Evolutionary conservation across 2,329 filamentous ascomycete genomes (phyloP).

Genomic region (Diaporthe nobilis): DNA sequence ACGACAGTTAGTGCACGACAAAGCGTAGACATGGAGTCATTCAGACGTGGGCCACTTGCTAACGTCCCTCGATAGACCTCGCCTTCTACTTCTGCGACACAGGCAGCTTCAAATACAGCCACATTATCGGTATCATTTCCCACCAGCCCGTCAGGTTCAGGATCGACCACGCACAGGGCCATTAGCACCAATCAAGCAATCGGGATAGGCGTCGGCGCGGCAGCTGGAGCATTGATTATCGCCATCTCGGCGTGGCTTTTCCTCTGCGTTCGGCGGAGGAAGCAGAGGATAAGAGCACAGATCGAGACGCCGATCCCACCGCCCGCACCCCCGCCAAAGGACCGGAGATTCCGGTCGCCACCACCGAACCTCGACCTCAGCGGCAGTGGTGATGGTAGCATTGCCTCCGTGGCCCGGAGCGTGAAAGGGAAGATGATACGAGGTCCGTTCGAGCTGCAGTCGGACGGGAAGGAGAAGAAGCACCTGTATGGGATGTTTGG

Average conservation of each 20-base stretch:
- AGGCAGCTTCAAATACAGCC: not conserved
- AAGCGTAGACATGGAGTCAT: not conserved
- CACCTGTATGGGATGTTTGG: conserved; percentile 19
- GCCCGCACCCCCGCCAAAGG: conserved; percentile 34
- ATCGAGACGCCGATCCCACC: conserved; percentile 30
- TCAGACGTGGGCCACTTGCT: not conserved
- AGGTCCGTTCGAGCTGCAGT: conserved; percentile 40
- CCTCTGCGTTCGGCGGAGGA: conserved; percentile 45
- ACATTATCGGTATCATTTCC: conserved; percentile 2
- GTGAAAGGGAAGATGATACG: conserved; percentile 27
- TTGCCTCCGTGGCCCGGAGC: conserved; percentile 28
- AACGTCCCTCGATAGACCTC: not conserved
- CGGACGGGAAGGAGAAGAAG: conserved; percentile 19
- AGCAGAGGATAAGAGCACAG: conserved; percentile 35
- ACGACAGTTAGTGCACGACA: conserved; percentile 27
- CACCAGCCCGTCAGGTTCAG: conserved; percentile 5
- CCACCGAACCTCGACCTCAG: conserved; percentile 13
- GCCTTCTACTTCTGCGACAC: not conserved
- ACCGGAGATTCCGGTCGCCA: conserved; percentile 24
- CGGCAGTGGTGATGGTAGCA: conserved; percentile 8
- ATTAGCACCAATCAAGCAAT: conserved; percentile 45
- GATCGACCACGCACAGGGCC: conserved; percentile 31
- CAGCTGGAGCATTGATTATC: conserved; percentile 43
- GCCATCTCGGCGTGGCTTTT: conserved; percentile 42
- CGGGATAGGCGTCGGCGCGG: conserved; percentile 48